These are phyloP conservation scores for Cucurbita pepo DNA, from an alignment of 306 rosid species.

Conservation along the genomic window DNA sequence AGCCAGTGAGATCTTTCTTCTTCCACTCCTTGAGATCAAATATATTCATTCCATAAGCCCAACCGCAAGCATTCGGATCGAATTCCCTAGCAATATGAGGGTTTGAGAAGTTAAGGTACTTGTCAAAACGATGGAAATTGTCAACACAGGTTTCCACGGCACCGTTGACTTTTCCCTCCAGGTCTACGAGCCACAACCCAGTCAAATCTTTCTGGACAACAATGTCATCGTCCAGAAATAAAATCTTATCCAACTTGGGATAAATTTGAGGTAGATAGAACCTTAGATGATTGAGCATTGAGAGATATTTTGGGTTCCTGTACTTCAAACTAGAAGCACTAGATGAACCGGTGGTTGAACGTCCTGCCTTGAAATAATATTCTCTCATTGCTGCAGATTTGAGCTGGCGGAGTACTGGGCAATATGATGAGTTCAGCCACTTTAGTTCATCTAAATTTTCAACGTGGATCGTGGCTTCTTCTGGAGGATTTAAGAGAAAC, in stretches of 20 bases:
- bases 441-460: slow-evolving; percentile 84
- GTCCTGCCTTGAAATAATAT: slow-evolving; percentile 85
- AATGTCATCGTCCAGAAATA: slow-evolving; percentile 92
- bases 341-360: slow-evolving; percentile 46
- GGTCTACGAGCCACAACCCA: slow-evolving; percentile 65
- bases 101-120: slow-evolving; percentile 81
- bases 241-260: slow-evolving; percentile 78
- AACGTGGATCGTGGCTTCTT: slow-evolving; percentile 79
- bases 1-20: slow-evolving; percentile 73
- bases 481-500: slow-evolving; percentile 94
- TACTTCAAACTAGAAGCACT: slow-evolving; percentile 84
- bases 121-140: slow-evolving; percentile 89
- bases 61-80: slow-evolving; percentile 88
- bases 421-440: slow-evolving; percentile 92
- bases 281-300: slow-evolving; percentile 93
- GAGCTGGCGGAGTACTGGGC: slow-evolving; percentile 94
- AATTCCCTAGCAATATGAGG: slow-evolving; percentile 76
- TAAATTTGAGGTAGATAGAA: slow-evolving; percentile 92
- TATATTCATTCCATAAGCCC: slow-evolving; percentile 97
- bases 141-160: slow-evolving; percentile 93
- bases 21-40: slow-evolving; percentile 94
- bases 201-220: slow-evolving; percentile 96
- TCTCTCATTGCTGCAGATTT: slow-evolving; percentile 89
- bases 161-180: slow-evolving; percentile 81
- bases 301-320: slow-evolving; percentile 92